A percentile compares a stretch with the other conserved stretches of the same genome.
Conservation (phyloP, 2,329 filamentous ascomycete species). For the Diaporthe sp. region DNA sequence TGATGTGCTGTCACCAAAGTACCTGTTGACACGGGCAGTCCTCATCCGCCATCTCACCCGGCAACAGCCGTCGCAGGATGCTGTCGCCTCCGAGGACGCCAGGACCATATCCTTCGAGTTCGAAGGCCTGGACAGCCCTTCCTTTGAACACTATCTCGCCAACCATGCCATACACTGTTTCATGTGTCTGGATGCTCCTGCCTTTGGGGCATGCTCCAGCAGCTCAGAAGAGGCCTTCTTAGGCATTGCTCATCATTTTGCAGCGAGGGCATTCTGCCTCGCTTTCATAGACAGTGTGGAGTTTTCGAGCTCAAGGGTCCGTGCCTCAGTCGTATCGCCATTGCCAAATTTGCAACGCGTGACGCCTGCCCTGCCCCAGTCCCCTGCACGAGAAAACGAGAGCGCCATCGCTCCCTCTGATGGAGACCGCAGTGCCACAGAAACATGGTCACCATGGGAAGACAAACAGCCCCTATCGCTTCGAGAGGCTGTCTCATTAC, state of each 20-base stretch:
- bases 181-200: slow-evolving; percentile 75
- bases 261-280: slow-evolving; percentile 70
- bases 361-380: not conserved
- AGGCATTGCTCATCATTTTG: slow-evolving; percentile 68
- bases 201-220: slow-evolving; percentile 41
- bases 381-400: no score
- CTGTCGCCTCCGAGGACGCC: not conserved
- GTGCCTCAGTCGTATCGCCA: slow-evolving; percentile 40
- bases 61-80: slow-evolving; percentile 14
- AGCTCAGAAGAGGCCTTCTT: slow-evolving; percentile 47
- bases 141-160: slow-evolving; percentile 70
- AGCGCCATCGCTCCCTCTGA: not conserved
- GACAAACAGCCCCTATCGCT: slow-evolving; percentile 32
- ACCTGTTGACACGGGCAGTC: slow-evolving; percentile 72
- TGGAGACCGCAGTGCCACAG: slow-evolving; percentile 21
- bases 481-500: slow-evolving; percentile 40
- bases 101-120: slow-evolving; percentile 53
- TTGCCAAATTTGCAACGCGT: slow-evolving; percentile 34
- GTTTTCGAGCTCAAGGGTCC: slow-evolving; percentile 72
- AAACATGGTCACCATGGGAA: slow-evolving; percentile 44
- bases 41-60: slow-evolving; percentile 74
- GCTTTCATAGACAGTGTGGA: slow-evolving; percentile 75
- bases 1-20: slow-evolving; percentile 59
- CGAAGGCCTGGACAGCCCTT: slow-evolving; percentile 57
- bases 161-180: slow-evolving; percentile 74